These are phyloP conservation scores for Wallacemonas collosoma DNA, from an alignment of 208 protist genomes.

Conservation along the genomic window DNA sequence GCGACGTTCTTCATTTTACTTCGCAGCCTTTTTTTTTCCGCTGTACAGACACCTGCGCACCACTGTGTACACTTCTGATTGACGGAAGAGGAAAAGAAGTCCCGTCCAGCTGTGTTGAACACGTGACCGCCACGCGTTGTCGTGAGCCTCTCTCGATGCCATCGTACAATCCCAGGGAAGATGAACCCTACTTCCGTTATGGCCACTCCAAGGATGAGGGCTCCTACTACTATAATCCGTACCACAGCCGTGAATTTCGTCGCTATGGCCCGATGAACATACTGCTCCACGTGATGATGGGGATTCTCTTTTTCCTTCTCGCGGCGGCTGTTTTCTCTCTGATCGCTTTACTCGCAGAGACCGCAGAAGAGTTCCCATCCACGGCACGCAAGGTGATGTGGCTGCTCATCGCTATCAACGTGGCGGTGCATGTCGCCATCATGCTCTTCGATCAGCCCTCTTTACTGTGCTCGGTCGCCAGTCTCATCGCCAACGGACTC, in stretches of 20 bases:
- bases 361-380: constrained; percentile 61
- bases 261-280: constrained; percentile 49
- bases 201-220: constrained; percentile 27
- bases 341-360: constrained; percentile 42
- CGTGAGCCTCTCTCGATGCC: neutral
- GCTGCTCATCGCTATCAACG: constrained; percentile 33
- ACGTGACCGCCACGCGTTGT: too few relatives aligned
- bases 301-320: constrained; percentile 31
- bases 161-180: constrained; percentile 1
- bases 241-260: constrained; percentile 27
- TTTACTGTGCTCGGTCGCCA: constrained; percentile 51
- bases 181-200: constrained; percentile 13
- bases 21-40: neutral
- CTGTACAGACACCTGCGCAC: neutral
- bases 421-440: constrained; percentile 42
- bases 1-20: neutral
- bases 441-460: constrained; percentile 52
- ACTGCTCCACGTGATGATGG: constrained; percentile 49
- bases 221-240: constrained; percentile 11
- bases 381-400: constrained; percentile 35
- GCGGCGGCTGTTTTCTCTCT: constrained; percentile 40
- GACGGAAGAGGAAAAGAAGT: too few relatives aligned
- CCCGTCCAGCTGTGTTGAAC: too few relatives aligned
- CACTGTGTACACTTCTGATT: neutral
- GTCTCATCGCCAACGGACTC: constrained; percentile 46